A percentile compares a stretch with the other conserved stretches of the same genome.
phyloP scores from a whole-genome alignment of 768 basidiomycete genomes.

The Hygrocybe punicea region DNA sequence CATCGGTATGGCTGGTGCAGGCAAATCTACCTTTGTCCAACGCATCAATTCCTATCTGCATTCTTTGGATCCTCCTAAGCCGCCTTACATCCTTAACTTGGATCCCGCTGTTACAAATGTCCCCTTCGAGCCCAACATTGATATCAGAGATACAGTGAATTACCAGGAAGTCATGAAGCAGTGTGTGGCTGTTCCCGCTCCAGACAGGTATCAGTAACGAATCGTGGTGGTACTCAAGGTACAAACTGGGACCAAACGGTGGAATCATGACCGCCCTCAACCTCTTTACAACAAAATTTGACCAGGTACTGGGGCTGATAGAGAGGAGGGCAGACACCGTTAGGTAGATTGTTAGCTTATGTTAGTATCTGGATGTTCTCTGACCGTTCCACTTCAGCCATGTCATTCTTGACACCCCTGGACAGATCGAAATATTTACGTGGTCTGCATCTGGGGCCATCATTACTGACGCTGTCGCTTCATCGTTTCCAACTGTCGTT shows the following conservation, averaged over 20 bases:
- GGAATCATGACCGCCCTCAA: conserved; percentile 97
- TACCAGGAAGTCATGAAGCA: conserved; percentile 99
- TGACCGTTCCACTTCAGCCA: conserved; percentile 52
- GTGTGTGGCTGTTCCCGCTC: conserved; percentile 52
- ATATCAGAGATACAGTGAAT: conserved; percentile 95
- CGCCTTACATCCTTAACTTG: conserved; percentile 95
- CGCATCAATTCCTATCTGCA: conserved; percentile 91
- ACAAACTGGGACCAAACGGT: conserved; percentile 97
- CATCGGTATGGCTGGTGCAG: conserved; percentile 95
- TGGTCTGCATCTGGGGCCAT: conserved; percentile 99
- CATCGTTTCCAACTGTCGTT: conserved; percentile 87
- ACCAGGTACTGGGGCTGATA: conserved; percentile 87
- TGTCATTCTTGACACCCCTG: conserved; percentile 94
- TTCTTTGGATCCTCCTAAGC: conserved; percentile 54
- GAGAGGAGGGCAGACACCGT: conserved; percentile 87
- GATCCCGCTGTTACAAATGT: conserved; percentile 92
- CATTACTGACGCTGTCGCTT: conserved; percentile 95
- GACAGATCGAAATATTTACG: conserved; percentile 99
- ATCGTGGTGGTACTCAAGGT: conserved; percentile 50
- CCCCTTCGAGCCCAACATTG: conserved; percentile 95
- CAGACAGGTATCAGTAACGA: neutral
- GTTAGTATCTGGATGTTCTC: neutral
- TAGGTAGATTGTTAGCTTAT: conserved; percentile 56
- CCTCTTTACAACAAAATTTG: conserved; percentile 97
- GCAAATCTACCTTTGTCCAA: conserved; percentile 97